These are phyloP conservation scores for Casuarina glauca DNA, from an alignment of 306 rosid genomes.

Conservation along the genomic window DNA sequence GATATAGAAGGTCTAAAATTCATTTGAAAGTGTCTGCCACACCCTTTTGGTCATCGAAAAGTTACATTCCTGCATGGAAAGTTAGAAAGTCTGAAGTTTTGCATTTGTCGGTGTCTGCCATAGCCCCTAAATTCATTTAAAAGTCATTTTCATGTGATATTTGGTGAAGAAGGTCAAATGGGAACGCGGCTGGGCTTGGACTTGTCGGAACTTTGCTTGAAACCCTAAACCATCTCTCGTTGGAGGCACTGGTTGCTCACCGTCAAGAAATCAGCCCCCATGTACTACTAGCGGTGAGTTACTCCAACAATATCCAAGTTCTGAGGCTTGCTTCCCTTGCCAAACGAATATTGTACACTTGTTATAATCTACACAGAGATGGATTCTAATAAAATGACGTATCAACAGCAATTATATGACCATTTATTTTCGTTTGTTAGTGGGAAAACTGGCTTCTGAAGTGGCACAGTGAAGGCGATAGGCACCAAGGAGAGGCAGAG, in stretches of 20 bases:
- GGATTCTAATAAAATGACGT: too few species aligned
- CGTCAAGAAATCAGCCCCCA: slow-evolving; percentile 65
- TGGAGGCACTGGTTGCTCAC: slow-evolving; percentile 53
- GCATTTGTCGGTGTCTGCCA: not conserved
- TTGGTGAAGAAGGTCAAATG: slow-evolving; percentile 49
- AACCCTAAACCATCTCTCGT: slow-evolving; percentile 60
- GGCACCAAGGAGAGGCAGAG: slow-evolving; percentile 59
- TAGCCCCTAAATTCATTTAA: not conserved
- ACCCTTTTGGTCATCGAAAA: not conserved
- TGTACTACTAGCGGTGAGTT: slow-evolving; percentile 62
- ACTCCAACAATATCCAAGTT: not conserved
- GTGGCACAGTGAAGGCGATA: slow-evolving; percentile 68
- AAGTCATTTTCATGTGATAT: not conserved
- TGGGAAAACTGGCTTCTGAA: slow-evolving; percentile 80
- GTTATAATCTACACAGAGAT: not conserved
- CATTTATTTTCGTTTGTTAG: slow-evolving; percentile 22
- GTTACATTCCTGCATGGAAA: not conserved
- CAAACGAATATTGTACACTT: too few species aligned
- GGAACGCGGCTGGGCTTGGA: slow-evolving; percentile 38
- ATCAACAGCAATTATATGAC: too few species aligned
- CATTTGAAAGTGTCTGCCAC: too few species aligned
- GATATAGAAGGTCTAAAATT: too few species aligned
- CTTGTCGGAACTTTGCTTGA: slow-evolving; percentile 54
- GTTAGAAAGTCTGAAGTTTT: not conserved
- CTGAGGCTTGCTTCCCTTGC: too few species aligned